Percentiles rank a stretch among this genome's conserved stretches.
Conservation (phyloP, 148 eudicot genomes). For the Rhododendron vialii region DNA sequence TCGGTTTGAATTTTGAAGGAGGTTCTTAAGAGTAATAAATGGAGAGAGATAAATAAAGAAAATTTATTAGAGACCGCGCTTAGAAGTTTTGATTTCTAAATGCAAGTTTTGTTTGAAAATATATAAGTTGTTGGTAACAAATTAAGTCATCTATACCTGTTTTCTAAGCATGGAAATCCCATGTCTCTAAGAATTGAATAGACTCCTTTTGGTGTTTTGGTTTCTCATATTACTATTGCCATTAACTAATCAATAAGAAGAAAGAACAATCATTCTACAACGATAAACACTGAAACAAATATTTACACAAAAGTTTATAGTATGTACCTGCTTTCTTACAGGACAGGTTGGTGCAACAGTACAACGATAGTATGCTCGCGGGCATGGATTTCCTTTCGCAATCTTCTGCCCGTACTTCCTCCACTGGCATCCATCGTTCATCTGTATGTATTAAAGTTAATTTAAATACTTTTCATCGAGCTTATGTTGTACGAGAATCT, state of each 20-base stretch:
- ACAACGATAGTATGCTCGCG: conserved; percentile 87
- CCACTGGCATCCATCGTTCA: conserved; percentile 97
- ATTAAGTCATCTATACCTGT: not conserved
- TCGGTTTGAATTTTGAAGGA: too few species aligned
- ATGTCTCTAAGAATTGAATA: not conserved
- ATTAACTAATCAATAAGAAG: too few species aligned
- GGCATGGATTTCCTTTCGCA: conserved; percentile 88
- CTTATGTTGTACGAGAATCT: too few species aligned
- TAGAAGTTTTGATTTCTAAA: not conserved
- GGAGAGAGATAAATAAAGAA: too few species aligned
- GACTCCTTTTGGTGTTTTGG: not conserved
- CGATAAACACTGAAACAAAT: too few species aligned
- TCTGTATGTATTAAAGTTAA: conserved; percentile 22
- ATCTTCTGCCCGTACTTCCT: conserved; percentile 90
- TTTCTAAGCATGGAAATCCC: not conserved
- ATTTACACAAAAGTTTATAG: not conserved
- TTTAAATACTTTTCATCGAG: not conserved
- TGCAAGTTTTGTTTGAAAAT: not conserved
- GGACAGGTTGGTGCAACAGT: conserved; percentile 79
- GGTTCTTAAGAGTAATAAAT: too few species aligned
- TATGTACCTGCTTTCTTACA: conserved; percentile 52
- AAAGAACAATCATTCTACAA: too few species aligned
- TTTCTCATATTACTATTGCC: not conserved
- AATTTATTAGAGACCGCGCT: too few species aligned
- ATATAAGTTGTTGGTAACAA: not conserved